Conservation (phyloP, 2,329 filamentous ascomycete genomes). For the Fusarium temperatum region DNA sequence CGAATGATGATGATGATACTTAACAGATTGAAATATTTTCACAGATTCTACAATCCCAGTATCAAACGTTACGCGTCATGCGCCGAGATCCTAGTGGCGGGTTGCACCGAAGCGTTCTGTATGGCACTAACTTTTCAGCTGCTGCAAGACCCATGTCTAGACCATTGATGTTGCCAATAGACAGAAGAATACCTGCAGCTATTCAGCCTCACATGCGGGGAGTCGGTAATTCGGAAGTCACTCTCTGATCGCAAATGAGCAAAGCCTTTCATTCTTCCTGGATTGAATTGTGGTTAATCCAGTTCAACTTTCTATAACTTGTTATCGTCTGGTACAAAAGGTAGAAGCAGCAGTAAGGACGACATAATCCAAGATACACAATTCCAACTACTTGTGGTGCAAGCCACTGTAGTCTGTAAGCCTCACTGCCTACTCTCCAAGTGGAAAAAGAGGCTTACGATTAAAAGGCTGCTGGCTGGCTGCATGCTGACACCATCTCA, state of each 20-base stretch:
- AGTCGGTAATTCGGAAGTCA: neutral
- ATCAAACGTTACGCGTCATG: neutral
- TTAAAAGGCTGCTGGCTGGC: neutral
- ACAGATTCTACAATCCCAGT: neutral
- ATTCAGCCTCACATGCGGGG: neutral
- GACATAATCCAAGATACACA: neutral
- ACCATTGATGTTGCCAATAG: neutral
- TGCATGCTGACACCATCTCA: neutral
- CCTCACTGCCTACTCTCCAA: neutral
- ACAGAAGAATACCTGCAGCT: rapidly evolving
- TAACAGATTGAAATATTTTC: neutral
- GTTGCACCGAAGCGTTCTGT: rapidly evolving
- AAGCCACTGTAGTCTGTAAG: neutral
- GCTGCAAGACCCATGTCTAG: neutral
- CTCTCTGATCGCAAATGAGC: neutral
- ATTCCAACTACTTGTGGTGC: neutral
- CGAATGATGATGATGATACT: rapidly evolving
- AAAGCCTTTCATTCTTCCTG: rapidly evolving
- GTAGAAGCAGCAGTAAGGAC: neutral
- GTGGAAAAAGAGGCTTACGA: neutral
- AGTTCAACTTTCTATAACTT: rapidly evolving
- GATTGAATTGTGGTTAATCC: rapidly evolving
- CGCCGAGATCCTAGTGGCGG: neutral
- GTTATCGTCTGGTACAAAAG: neutral
- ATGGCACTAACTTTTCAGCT: neutral